A percentile compares a stretch with the other conserved stretches of the same genome.
Evolutionary conservation across 2,329 filamentous ascomycete species (phyloP).

Genomic region (Epichloe brachyelytri): DNA sequence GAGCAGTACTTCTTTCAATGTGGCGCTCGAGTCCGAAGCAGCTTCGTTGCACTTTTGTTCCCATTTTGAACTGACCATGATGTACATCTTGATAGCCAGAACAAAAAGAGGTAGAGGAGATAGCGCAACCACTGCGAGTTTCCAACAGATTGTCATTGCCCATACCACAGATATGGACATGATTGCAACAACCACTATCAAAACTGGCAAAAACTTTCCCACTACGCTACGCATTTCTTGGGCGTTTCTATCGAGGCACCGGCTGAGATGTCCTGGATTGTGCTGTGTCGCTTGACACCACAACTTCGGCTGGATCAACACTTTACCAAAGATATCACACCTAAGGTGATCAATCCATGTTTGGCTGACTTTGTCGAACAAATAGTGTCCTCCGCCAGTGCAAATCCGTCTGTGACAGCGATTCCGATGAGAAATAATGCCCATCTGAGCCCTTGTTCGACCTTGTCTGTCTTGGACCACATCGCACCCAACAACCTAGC

Average conservation of each 20-base stretch:
- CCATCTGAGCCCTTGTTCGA: conserved; percentile 46
- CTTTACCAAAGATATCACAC: conserved; percentile 49
- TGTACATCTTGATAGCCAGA: conserved; percentile 50
- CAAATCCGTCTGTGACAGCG: conserved; percentile 50
- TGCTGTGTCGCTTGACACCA: conserved; percentile 69
- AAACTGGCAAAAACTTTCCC: conserved; percentile 60
- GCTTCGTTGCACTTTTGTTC: conserved; percentile 55
- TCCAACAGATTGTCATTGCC: conserved; percentile 66
- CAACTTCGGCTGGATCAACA: conserved; percentile 60
- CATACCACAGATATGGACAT: conserved; percentile 56
- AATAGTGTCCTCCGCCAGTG: conserved; percentile 54
- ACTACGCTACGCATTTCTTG: conserved; percentile 82
- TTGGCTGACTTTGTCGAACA: conserved; percentile 60
- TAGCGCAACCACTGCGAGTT: conserved; percentile 65
- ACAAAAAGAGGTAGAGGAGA: conserved; percentile 56
- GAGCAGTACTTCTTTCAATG: conserved; percentile 59
- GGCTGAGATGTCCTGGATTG: conserved; percentile 48
- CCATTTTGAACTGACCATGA: conserved; percentile 55
- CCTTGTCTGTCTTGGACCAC: conserved; percentile 38
- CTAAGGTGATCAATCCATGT: conserved; percentile 66
- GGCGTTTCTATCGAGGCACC: conserved; percentile 65
- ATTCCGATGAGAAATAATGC: conserved; percentile 57
- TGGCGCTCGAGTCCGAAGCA: conserved; percentile 41
- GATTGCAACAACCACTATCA: conserved; percentile 56
- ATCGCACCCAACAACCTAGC: conserved; percentile 60